These are phyloP conservation scores for Madurella mycetomatis DNA, from an alignment of 2,329 filamentous ascomycete genomes.

Conservation along the genomic window DNA sequence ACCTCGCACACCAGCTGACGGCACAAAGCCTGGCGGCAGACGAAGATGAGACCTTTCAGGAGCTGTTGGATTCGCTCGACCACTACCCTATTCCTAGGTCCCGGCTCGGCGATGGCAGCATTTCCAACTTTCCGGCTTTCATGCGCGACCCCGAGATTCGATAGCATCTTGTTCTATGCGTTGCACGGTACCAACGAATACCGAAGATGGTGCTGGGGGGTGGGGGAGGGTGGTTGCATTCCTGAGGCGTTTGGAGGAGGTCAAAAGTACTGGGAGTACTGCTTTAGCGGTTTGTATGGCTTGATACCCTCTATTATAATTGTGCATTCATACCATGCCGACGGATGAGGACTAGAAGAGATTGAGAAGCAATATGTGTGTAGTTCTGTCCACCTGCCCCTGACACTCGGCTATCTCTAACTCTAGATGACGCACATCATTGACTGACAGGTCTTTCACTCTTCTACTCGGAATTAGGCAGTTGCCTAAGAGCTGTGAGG, in stretches of 20 bases:
- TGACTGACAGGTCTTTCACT: too few species aligned
- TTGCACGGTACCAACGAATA: background rate
- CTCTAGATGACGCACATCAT: too few species aligned
- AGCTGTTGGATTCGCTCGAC: slow-evolving; percentile 30
- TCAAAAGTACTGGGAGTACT: background rate
- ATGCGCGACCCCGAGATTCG: slow-evolving; percentile 42
- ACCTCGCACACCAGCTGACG: slow-evolving; percentile 27
- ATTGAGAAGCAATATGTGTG: too few species aligned
- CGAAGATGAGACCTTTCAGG: slow-evolving; percentile 31
- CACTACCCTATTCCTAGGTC: slow-evolving; percentile 29
- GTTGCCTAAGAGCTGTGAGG: too few species aligned
- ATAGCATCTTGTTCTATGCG: slow-evolving; percentile 17
- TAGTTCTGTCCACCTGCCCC: too few species aligned
- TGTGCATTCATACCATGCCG: background rate
- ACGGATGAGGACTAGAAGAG: too few species aligned
- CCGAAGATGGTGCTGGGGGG: background rate
- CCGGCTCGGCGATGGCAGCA: slow-evolving; percentile 28
- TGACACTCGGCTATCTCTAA: too few species aligned
- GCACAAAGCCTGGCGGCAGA: slow-evolving; percentile 30
- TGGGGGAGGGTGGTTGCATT: background rate
- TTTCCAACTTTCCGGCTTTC: slow-evolving; percentile 35
- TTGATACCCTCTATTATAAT: slow-evolving; percentile 13
- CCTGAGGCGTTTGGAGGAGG: background rate
- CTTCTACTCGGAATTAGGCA: too few species aligned
- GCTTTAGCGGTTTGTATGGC: background rate